Base-by-base conservation (phyloP, 2,329 filamentous ascomycete genomes). In the Huntiella bhutanensis region DNA sequence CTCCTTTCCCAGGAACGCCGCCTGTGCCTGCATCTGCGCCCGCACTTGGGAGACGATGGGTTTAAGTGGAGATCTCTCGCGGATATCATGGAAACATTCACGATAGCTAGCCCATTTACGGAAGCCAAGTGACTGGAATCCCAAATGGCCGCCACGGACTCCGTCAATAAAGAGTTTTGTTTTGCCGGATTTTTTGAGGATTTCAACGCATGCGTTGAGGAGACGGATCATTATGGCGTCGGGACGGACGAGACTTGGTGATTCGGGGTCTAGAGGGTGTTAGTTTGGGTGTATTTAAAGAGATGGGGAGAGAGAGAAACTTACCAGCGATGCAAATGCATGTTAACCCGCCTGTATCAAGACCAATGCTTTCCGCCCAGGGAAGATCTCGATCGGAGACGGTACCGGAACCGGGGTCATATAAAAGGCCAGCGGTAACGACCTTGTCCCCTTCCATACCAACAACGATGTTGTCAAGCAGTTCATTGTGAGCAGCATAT, bases 281-380 rank as follows among this genome's bases (percentile, higher is more conserved):
- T 13, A 36, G 15, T 13, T 4, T 32, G 12, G 6, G 38, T 28
- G 43, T 28, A 41, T 15, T 22, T 35, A n/a, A 34, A 37, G 3
- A 15, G 16, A 41, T 19, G 7, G 15, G 3, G 22, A 10, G 10
- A 12, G n/a, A 32, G 28, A 17, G 2, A 45, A 16, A 63, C 68
- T 50, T 56, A 73, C 73, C 68, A 55, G 62, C 60, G 51, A 76
- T 67, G 57, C 69, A 76, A 45, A 77, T 69, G 56, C 73, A 77
- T n/a, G 71, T 68, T 33, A 74, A 66, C 19, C 73, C 73, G 40
- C 73, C 73, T 37, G 73, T 66, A 49, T 69, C 63, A 38, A 58
- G 55, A 8, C 65, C 68, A 47, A 75, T 65, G 2, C 58, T 62
- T 37, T 59, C 58, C 5, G 71, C 65, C 73, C 73, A 77, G 1